Percentiles rank a stretch among this genome's conserved stretches.
These are phyloP conservation scores for Vitis hybrid DNA, from an alignment of 177 flowering plant species.

Conservation along the genomic window DNA sequence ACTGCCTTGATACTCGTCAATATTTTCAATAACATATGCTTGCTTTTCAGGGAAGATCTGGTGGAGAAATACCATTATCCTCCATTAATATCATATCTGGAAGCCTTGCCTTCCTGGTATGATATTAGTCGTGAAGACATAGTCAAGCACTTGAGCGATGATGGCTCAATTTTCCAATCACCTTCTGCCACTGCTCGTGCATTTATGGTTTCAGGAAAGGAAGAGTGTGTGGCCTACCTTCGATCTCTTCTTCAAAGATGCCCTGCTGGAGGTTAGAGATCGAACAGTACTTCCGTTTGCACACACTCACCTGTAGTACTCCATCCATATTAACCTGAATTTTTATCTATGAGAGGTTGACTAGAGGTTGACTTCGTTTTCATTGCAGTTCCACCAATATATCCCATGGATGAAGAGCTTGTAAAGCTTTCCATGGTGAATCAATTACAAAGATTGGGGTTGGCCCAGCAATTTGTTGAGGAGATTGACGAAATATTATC, in stretches of 20 bases:
- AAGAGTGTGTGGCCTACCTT: constrained; percentile 14
- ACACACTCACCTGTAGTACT: too few relatives aligned
- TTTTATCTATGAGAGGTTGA: too few relatives aligned
- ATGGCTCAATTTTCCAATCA: constrained; percentile 27
- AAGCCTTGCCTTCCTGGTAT: constrained; percentile 19
- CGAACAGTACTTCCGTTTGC: too few relatives aligned
- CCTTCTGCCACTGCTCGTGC: constrained; percentile 30
- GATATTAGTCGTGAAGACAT: constrained; percentile 5
- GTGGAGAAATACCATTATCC: constrained; percentile 12
- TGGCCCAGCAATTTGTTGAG: constrained; percentile 32
- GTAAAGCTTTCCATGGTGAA: constrained; percentile 24
- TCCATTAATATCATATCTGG: constrained; percentile 20
- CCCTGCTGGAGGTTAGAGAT: constrained; percentile 10
- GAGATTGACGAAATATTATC: constrained; percentile 16
- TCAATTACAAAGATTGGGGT: constrained; percentile 26
- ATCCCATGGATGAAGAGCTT: constrained; percentile 44
- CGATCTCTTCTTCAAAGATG: constrained; percentile 19
- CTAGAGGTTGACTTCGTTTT: not conserved
- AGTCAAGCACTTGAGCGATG: constrained; percentile 2
- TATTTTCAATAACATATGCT: too few relatives aligned
- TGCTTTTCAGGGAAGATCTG: constrained; percentile 17
- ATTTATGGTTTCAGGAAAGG: constrained; percentile 25
- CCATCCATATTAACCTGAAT: not conserved
- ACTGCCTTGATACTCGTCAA: too few relatives aligned
- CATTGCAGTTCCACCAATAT: constrained; percentile 35